phyloP scores from a whole-genome alignment of 331 rosid genomes.

The Pyracantha coccinea region DNA sequence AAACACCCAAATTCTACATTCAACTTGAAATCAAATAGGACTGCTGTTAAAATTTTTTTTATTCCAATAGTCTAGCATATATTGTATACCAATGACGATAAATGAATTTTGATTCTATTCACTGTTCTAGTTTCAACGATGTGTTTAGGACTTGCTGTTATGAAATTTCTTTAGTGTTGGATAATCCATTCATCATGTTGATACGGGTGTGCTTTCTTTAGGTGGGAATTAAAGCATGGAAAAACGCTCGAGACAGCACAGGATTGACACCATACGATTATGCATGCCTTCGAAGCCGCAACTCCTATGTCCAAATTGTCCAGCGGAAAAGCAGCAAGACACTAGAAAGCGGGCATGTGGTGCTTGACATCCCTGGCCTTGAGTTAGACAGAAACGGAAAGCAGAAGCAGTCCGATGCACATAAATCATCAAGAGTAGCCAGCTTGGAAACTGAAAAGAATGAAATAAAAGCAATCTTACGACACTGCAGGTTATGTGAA shows the following conservation, averaged over 20 bases:
- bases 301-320: conserved; percentile 63
- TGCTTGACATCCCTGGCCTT: conserved; percentile 50
- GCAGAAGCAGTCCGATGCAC: conserved; percentile 36
- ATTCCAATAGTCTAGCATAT: background rate
- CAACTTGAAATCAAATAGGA: background rate
- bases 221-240: conserved; percentile 91
- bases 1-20: no score
- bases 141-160: background rate
- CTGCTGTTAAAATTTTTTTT: background rate
- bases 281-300: conserved; percentile 49
- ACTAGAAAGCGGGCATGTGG: conserved; percentile 44
- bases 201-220: conserved; percentile 16
- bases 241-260: conserved; percentile 44
- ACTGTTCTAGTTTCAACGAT: background rate
- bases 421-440: conserved; percentile 27
- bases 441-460: conserved; percentile 52
- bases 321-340: conserved; percentile 48
- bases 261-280: conserved; percentile 68
- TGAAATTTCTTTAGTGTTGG: background rate
- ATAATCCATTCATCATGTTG: background rate
- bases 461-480: conserved; percentile 10
- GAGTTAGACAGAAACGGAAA: conserved; percentile 29
- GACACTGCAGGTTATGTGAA: conserved; percentile 43
- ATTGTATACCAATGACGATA: background rate
- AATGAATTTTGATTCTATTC: background rate